Evolutionary conservation across 2,329 filamentous ascomycete species (phyloP).

Genomic region (Alternaria novae-zelandiae): DNA sequence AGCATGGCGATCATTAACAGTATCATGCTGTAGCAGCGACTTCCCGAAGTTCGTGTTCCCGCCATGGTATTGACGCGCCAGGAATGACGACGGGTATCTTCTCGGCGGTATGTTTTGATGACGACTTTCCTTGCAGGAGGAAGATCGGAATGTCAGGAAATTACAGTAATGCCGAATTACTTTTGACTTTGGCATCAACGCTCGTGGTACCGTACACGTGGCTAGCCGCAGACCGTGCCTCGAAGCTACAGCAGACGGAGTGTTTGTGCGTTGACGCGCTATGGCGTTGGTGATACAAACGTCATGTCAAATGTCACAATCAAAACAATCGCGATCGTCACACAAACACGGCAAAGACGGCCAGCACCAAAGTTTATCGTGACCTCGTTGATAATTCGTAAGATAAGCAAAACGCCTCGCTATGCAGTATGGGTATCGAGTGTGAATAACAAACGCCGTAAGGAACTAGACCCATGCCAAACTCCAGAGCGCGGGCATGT

Average conservation of each 20-base stretch:
- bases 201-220: conserved; percentile 11
- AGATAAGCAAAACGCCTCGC: conserved; percentile 23
- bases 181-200: neutral
- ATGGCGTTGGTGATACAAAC: neutral
- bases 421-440: conserved; percentile 34
- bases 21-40: neutral
- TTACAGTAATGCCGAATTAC: neutral
- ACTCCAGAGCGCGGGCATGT: conserved; percentile 90
- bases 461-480: conserved; percentile 80
- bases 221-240: conserved; percentile 12
- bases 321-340: neutral
- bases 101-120: neutral
- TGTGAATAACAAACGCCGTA: conserved; percentile 8
- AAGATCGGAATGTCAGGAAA: neutral
- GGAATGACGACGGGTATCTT: neutral
- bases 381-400: neutral
- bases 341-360: neutral
- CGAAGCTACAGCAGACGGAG: conserved; percentile 3
- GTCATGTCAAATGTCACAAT: conserved; percentile 4
- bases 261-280: neutral
- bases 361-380: neutral
- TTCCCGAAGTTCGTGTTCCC: neutral
- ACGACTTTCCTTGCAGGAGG: neutral
- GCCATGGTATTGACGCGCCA: neutral
- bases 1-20: neutral